phyloP scores from a whole-genome alignment of 371 early-diverging fungal genomes.

The Mortierella sp. region DNA sequence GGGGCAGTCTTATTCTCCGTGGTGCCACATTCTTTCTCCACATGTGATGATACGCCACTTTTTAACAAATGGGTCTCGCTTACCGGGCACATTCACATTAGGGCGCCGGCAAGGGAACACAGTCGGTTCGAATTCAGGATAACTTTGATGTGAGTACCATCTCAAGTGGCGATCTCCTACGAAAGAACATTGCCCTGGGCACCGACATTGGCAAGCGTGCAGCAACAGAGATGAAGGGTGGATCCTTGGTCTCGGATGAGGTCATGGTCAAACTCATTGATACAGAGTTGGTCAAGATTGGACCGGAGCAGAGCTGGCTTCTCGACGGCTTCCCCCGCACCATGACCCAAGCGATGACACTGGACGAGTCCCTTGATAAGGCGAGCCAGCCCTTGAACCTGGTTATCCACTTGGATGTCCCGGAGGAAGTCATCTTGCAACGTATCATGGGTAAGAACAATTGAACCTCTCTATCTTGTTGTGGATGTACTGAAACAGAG shows the following conservation, averaged over 20 bases:
- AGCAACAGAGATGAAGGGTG: conserved; percentile 67
- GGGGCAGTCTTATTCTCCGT: not conserved
- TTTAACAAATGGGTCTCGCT: too few species aligned
- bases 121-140: conserved; percentile 76
- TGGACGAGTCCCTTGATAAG: conserved; percentile 73
- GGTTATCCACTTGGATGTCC: conserved; percentile 92
- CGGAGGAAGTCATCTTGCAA: conserved; percentile 88
- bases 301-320: conserved; percentile 74
- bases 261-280: conserved; percentile 82
- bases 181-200: conserved; percentile 77
- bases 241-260: conserved; percentile 81
- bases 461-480: too few species aligned
- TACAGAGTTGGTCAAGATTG: conserved; percentile 66
- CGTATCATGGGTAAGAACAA: conserved; percentile 87
- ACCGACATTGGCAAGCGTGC: conserved; percentile 77
- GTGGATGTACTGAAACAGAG: too few species aligned
- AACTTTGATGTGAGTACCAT: conserved; percentile 75
- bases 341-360: conserved; percentile 82
- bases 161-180: conserved; percentile 88
- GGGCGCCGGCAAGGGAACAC: conserved; percentile 92
- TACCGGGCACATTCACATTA: too few species aligned
- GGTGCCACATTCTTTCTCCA: not conserved
- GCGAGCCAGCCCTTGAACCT: conserved; percentile 77
- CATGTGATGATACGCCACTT: not conserved
- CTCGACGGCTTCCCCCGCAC: conserved; percentile 98